phyloP scores from a whole-genome alignment of 176 grass and related monocot species.

The Triticum turgidum region DNA sequence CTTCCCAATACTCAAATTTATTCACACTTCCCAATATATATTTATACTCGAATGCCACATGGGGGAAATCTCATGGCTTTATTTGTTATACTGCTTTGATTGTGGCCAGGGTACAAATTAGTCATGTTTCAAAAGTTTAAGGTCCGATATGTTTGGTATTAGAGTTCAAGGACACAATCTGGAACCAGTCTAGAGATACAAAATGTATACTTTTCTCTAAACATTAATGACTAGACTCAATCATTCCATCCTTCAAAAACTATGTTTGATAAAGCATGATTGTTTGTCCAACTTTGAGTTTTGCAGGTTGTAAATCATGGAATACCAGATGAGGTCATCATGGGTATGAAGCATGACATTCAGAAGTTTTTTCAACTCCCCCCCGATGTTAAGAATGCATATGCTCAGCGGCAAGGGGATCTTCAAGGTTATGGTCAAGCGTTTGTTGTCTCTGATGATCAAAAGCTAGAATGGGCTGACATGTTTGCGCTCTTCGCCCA shows the following conservation, averaged over 20 bases:
- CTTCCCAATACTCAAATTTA: too few species aligned
- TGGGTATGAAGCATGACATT: constrained; percentile 29
- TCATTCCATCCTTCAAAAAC: not conserved
- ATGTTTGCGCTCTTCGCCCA: constrained; percentile 31
- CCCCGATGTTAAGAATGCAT: constrained; percentile 32
- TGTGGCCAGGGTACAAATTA: not conserved
- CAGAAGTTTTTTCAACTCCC: constrained; percentile 46
- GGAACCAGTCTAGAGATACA: not conserved
- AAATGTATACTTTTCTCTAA: not conserved
- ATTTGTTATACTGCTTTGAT: not conserved
- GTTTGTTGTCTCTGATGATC: constrained; percentile 37
- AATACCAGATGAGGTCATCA: constrained; percentile 42
- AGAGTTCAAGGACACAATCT: not conserved
- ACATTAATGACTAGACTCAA: not conserved
- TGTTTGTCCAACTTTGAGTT: not conserved
- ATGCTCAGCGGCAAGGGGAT: constrained; percentile 41
- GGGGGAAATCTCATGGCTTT: not conserved
- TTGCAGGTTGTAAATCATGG: constrained; percentile 51
- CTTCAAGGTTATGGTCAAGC: constrained; percentile 58
- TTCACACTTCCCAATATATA: too few species aligned
- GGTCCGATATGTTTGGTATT: not conserved
- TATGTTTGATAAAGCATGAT: not conserved
- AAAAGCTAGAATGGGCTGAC: constrained; percentile 61
- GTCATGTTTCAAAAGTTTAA: not conserved
- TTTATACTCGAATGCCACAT: not conserved